Conservation (phyloP, 345 rosid genomes). For the Salix caprea region DNA sequence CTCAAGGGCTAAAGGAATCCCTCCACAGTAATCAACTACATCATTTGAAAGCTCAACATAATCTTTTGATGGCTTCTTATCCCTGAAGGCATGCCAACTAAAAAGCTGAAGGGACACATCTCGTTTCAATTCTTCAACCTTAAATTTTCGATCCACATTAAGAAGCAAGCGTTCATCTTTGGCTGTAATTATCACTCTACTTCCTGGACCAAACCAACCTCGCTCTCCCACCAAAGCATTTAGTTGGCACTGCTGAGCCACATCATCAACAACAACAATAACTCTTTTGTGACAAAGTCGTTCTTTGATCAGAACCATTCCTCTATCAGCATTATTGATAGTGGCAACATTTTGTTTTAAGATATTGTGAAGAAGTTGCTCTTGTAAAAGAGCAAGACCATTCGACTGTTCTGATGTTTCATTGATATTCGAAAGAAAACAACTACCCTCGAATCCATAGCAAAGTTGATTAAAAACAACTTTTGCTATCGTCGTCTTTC, state of each 20-base stretch:
- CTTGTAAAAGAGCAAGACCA: neutral
- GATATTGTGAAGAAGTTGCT: neutral
- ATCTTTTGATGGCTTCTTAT: neutral
- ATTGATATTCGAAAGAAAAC: neutral
- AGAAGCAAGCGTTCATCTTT: neutral
- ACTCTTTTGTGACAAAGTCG: neutral
- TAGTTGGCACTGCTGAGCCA: neutral
- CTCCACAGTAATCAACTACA: neutral
- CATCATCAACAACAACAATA: slow-evolving; percentile 16
- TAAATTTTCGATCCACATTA: neutral
- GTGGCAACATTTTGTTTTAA: neutral
- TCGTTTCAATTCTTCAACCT: neutral
- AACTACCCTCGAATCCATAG: neutral
- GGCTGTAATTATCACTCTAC: slow-evolving; percentile 9
- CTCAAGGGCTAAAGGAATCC: slow-evolving; percentile 13
- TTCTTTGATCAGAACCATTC: neutral
- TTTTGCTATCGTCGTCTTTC: neutral
- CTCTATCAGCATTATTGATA: slow-evolving; percentile 1
- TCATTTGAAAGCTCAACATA: neutral
- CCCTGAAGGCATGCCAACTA: slow-evolving; percentile 8
- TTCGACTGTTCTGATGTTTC: neutral
- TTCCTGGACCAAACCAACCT: neutral
- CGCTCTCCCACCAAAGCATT: slow-evolving; percentile 4
- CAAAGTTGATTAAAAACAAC: neutral
- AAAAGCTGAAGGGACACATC: slow-evolving; percentile 1